Evolutionary conservation across 2,329 filamentous ascomycete species (phyloP), one percentile per base, ranked within the genome.

Genomic region (Exophiala sideris): DNA sequence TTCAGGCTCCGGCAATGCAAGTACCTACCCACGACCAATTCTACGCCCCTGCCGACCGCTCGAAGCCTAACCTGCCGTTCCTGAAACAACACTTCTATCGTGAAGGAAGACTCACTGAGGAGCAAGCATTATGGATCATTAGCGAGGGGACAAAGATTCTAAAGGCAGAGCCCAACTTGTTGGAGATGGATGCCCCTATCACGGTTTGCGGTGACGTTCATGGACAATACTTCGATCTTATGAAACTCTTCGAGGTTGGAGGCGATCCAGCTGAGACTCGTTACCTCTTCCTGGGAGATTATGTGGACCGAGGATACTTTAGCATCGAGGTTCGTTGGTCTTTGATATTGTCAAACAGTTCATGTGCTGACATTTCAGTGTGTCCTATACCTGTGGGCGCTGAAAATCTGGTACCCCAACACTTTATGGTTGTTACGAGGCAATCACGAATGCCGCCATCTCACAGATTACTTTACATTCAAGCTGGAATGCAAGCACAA

Each of bases 401-500:
- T 99, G 71, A 99, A 99, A 82, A 97, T 99, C 70, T 96, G 95
- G 84, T 99, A 97, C 70, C 94, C 94, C 50, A 91, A 97, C 73
- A 92, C 90, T 16, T 84, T 99, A 53, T 99, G 94, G 94, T 81
- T 99, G 64, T 83, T 99, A 64, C 89, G 94, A 67, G 94, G 94
- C 64, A 99, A 99, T 60, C 94, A 99, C 76, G 94, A 99, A 76
- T 99, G 94, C 74, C 87, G 94, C 67, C 94, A 99, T 78, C 82
- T 99, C 81, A 99, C 94, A 54, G 94, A 99, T 71, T 99, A 99
- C 80, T 99, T 99, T 76, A 99, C 94, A 58, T 99, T 99, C 80
- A 97, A 99, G 80, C 85, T 99, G 54, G 94, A 99, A 74, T 99
- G 94, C 81, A 96, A 96, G 78, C 94, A 99, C 83, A 99, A 99